Evolutionary conservation across 1,284 basidiomycete genomes (phyloP), one percentile per base, ranked within the genome.

Genomic region (Vanrija sp.): DNA sequence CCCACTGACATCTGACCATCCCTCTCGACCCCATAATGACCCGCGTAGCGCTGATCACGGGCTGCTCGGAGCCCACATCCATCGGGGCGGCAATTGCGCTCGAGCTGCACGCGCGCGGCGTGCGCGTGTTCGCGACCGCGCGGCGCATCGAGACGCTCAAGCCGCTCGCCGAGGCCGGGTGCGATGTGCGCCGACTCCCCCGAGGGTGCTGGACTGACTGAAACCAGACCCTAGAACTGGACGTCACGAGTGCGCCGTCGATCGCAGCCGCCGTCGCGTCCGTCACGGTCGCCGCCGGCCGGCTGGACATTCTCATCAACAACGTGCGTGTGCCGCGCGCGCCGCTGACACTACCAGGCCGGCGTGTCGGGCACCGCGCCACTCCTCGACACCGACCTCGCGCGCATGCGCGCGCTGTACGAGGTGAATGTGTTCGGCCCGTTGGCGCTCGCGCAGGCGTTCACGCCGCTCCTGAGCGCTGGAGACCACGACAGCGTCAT

Each of bases 351-450:
- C n/a, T 38, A 49, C n/a, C 38, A 49, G 43, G 43, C 49, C 43
- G 47, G 47, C 15, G 43, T 58, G 4, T 39, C 29, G n/a, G 26
- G 28, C 42, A 16, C 19, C 21, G 28, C 29, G n/a, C 54, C 50
- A 6, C 38, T 56, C 16, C 49, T 51, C 40, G 49, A 51, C 21
- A 43, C 45, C 4, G 54, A 56, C 50, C n/a, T 51, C 18, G 40
- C 43, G 18, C 15, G 38, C 48, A 28, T 50, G 38, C 49, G 48
- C 5, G 44, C 25, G 14, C 52, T 66, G 50, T 58, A 54, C 57
- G 65, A 68, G 18, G 51, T 65, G 40, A 61, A 68, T 49, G 56
- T 59, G 26, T 47, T 65, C 21, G 65, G 52, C 14, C 56, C 57
- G 1, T 23, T 68, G 3, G 46, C 58, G 1, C 38, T 65, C 21